Evolutionary conservation across 352 stramenopile genomes (phyloP).

Genomic region (Discostella stelligera): DNA sequence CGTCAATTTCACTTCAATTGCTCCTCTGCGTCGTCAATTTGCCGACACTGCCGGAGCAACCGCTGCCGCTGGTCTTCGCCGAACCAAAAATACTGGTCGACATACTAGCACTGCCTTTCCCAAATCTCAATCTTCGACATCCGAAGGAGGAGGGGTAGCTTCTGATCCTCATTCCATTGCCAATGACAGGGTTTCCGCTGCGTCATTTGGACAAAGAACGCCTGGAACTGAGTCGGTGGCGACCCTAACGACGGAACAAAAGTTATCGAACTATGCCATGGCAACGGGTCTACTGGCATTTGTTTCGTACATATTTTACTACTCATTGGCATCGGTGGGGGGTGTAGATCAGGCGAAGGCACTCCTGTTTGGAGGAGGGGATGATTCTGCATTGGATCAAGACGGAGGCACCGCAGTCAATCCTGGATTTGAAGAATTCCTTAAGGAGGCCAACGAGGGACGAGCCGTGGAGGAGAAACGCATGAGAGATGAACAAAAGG

Average conservation of each 20-base stretch:
- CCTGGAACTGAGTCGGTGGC: conserved; percentile 38
- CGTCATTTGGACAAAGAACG: neutral
- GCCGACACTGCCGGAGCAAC: neutral
- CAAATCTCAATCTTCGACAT: conserved; percentile 2
- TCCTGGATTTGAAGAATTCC: conserved; percentile 47
- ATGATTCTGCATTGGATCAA: neutral
- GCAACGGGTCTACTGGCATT: conserved; percentile 36
- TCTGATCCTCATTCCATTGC: conserved; percentile 39
- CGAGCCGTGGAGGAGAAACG: conserved; percentile 17
- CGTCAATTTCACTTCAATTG: neutral
- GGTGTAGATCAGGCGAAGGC: conserved; percentile 33
- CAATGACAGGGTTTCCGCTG: conserved; percentile 34
- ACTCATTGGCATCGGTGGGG: conserved; percentile 40
- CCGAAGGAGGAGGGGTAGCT: neutral
- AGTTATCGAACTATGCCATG: conserved; percentile 48
- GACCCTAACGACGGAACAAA: conserved; percentile 35
- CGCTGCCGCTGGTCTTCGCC: neutral
- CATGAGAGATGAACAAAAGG: conserved; percentile 18
- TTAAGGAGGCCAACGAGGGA: conserved; percentile 47
- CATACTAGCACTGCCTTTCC: neutral
- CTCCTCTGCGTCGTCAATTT: neutral
- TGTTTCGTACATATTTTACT: conserved; percentile 53
- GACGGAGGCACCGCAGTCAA: conserved; percentile 10
- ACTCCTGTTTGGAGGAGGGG: conserved; percentile 20
- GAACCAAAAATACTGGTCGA: conserved; percentile 18